A percentile compares a stretch with the other conserved stretches of the same genome.
Conservation (phyloP, 73 alveolate species). For the Tetrahymena malaccensis region DNA sequence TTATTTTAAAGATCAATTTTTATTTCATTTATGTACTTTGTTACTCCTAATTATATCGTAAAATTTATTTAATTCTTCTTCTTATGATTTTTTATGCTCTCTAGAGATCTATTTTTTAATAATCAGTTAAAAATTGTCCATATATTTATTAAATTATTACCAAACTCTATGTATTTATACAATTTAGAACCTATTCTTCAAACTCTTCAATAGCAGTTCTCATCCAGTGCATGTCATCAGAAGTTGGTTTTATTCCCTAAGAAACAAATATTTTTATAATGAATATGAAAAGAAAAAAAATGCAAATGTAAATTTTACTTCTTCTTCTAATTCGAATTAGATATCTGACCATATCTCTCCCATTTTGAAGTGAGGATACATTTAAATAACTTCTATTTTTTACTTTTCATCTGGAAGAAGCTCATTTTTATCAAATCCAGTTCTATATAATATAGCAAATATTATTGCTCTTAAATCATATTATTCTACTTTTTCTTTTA, state of each 20-base stretch:
- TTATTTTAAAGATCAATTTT: too few relatives aligned
- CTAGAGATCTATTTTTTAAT: constrained; percentile 32
- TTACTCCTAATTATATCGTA: constrained; percentile 43
- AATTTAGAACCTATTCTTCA: constrained; percentile 78
- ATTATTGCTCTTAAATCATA: constrained; percentile 90
- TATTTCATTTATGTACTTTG: constrained; percentile 15
- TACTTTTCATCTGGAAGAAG: constrained; percentile 84
- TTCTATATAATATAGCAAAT: constrained; percentile 79
- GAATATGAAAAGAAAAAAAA: too few relatives aligned
- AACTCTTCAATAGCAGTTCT: constrained; percentile 89
- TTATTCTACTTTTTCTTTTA: constrained; percentile 58
- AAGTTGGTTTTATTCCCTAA: constrained; percentile 71
- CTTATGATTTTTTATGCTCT: constrained; percentile 43
- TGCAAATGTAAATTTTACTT: neutral
- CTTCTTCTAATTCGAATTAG: constrained; percentile 77
- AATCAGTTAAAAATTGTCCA: neutral
- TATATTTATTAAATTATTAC: neutral
- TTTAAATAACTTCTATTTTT: constrained; percentile 85
- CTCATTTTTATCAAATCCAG: constrained; percentile 88
- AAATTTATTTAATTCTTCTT: constrained; percentile 44
- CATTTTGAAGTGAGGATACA: constrained; percentile 90
- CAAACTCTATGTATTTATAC: constrained; percentile 71
- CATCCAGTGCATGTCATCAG: constrained; percentile 92
- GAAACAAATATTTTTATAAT: too few relatives aligned
- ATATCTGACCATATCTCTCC: constrained; percentile 96